Evolutionary conservation across 176 grass and related monocot genomes (phyloP).

Genomic region (Triticum turgidum): DNA sequence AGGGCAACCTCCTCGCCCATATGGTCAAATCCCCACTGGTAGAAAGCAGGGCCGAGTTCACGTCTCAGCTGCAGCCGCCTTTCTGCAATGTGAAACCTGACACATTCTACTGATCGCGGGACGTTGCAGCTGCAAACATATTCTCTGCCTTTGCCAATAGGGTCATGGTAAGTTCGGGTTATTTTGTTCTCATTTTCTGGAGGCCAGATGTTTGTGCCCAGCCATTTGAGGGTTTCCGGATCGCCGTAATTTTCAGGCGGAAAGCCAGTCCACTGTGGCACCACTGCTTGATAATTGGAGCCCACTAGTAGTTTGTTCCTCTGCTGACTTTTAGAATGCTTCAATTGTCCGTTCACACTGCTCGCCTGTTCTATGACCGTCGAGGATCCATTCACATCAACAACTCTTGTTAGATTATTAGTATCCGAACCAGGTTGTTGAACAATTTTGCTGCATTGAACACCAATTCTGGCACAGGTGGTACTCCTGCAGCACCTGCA

Average conservation of each 20-base stretch:
- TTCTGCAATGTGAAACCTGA: slow-evolving; percentile 68
- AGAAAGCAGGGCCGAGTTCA: slow-evolving; percentile 59
- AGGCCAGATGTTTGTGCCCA: slow-evolving; percentile 62
- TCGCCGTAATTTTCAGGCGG: slow-evolving; percentile 27
- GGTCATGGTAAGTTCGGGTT: not conserved
- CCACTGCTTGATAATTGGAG: slow-evolving; percentile 38
- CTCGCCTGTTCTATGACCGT: not conserved
- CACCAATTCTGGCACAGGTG: not conserved
- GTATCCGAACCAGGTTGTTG: not conserved
- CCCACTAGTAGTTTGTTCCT: slow-evolving; percentile 41
- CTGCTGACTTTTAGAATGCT: slow-evolving; percentile 34
- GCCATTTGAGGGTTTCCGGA: slow-evolving; percentile 56
- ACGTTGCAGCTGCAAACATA: slow-evolving; percentile 41
- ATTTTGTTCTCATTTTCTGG: slow-evolving; percentile 31
- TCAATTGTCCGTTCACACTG: slow-evolving; percentile 12
- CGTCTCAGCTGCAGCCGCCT: slow-evolving; percentile 49
- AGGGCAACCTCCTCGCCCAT: slow-evolving; percentile 92
- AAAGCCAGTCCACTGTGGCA: not conserved
- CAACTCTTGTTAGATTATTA: not conserved
- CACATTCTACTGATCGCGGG: slow-evolving; percentile 55
- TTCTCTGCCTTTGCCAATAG: slow-evolving; percentile 57
- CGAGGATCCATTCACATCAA: slow-evolving; percentile 14
- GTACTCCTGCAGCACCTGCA: slow-evolving; percentile 30
- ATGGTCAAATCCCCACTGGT: slow-evolving; percentile 65
- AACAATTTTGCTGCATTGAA: slow-evolving; percentile 11